Evolutionary conservation across 495 filamentous ascomycete species (phyloP), one percentile per base, ranked within the genome.

Genomic region (Xanthoparmelia taractica): DNA sequence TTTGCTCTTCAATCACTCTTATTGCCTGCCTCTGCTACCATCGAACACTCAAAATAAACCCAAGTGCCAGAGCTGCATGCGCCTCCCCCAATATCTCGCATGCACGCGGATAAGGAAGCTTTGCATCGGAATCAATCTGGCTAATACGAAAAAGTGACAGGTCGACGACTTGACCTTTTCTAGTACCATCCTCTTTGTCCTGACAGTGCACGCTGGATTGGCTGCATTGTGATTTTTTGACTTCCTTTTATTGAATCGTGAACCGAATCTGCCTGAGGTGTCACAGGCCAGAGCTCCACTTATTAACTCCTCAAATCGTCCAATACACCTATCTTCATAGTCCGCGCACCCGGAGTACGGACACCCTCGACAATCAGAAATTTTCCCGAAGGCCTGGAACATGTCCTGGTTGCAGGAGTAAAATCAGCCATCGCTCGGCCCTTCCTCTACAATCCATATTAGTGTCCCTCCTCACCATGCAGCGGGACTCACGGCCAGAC

Each of bases 311-410:
- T 54, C 29, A 54, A 31, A 20, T 33, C 50, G 15, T 33, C 27
- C 11, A 52, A 29, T 18, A 2, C 15, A 12, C 48, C 27, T 5
- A 13, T 31, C 25, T 52, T 31, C 27, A 15, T 1, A 52, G 7
- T 12, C 48, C 13, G 13, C 48, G 48, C 13, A 31, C 27, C 15
- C 25, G 4, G n/a, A 52, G 4, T 31, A 27, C 27, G 13, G 25
- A 33, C 27, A 15, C 2, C 27, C 17, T 8, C 27, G 5, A 52
- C 13, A 0, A 31, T 18, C 48, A 31, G 31, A 5, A 15, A 38
- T 47, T 41, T 67, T 59, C 63, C 68, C 38, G 25, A 66, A 60
- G n/a, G 70, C 64, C 70, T 75, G 63, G 25, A 50, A 8, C 50
- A 54, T 54, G 50, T 10, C 29, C 50, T 18, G 17, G 20, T 20